Evolutionary conservation across 192 early-diverging fungal species (phyloP).

Genomic region (Coemansia sp.): DNA sequence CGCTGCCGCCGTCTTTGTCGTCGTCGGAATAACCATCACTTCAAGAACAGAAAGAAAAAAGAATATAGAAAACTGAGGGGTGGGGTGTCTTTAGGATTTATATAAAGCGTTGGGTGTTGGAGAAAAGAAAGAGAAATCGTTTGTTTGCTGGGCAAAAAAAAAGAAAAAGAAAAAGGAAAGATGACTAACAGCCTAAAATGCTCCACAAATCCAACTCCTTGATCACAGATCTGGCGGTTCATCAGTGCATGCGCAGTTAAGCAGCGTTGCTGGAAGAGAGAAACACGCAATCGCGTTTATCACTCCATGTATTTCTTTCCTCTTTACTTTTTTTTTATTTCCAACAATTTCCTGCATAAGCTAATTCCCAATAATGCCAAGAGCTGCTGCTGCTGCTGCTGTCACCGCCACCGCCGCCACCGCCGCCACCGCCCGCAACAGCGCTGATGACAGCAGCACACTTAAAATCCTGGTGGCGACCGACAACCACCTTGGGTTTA

Average conservation of each 20-base stretch:
- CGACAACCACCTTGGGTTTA: constrained; percentile 92
- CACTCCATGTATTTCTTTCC: no score
- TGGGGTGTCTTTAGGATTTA: neutral
- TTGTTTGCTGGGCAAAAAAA: no score
- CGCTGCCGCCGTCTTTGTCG: neutral
- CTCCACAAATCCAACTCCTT: neutral
- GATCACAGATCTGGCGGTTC: no score
- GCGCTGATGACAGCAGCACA: constrained; percentile 16
- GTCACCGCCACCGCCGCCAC: neutral
- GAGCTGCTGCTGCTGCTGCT: neutral
- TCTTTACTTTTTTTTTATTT: constrained; percentile 1
- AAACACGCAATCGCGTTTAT: neutral
- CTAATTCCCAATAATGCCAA: no score
- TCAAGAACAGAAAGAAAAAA: neutral
- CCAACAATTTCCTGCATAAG: no score
- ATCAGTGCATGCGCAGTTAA: neutral
- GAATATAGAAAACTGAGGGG: no score
- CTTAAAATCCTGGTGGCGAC: constrained; percentile 77
- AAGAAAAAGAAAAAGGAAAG: neutral
- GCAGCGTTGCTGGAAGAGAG: neutral
- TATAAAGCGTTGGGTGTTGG: neutral
- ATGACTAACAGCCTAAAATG: no score
- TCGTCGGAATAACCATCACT: constrained; percentile 23
- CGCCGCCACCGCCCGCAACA: neutral
- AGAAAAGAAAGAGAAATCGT: neutral